Evolutionary conservation across 179 eudicot genomes (phyloP), one percentile per base, ranked within the genome.

Genomic region (Drosera spatulata): DNA sequence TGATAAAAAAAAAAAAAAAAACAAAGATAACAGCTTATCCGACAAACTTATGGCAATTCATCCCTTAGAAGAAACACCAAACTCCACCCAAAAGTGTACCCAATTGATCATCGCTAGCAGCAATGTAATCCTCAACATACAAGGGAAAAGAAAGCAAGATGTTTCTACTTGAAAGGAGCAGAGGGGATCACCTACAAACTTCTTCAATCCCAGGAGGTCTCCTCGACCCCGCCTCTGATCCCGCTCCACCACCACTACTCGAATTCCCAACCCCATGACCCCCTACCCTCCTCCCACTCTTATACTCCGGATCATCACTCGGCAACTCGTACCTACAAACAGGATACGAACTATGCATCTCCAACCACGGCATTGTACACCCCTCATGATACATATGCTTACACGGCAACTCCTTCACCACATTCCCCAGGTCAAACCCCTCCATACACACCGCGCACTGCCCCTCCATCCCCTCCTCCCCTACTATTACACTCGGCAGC

Each of bases 301-400:
- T 79, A 48, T 84, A 81, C 46, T 84, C 86, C 44, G 73, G 75
- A 58, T 84, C 90, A 76, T 84, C 90, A 1, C 86, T 81, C 0
- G 61, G 76, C 62, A 75, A 42, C 80, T 71, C 76, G 11, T 41
- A 51, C 50, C 80, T 70, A 47, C n/a, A n/a, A n/a, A n/a, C n/a
- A n/a, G n/a, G n/a, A n/a, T n/a, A n/a, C n/a, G n/a, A n/a, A n/a
- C n/a, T 76, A 48, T 72, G 80, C 22, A 72, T 15, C 62, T 72
- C 66, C 44, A 76, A 55, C 80, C 80, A 76, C 0, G 77, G 80
- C 2, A 72, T 10, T 6, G 72, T 50, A 49, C 80, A 76, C 22
- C 62, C 77, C 0, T 65, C 11, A 12, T 76, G 77, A 22, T 48
- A 76, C 45, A 76, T 51, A 39, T 76, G 80, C 58, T 69, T 69